These are phyloP conservation scores for Cerrena zonata DNA, from an alignment of 1,284 basidiomycete genomes.

Conservation along the genomic window DNA sequence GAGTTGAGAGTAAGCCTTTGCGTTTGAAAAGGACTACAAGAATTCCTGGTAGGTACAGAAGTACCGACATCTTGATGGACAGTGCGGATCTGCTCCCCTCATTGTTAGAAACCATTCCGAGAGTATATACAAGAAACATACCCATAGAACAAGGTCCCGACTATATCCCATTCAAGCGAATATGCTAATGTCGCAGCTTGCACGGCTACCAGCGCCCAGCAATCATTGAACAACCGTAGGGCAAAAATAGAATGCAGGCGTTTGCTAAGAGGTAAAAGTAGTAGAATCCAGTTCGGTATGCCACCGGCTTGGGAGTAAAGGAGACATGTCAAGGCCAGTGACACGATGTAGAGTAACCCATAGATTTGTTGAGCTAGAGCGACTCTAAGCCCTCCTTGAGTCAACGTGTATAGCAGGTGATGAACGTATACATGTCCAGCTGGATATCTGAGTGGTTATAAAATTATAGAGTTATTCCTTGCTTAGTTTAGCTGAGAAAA, in stretches of 20 bases:
- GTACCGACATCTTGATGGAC: slow-evolving; percentile 92
- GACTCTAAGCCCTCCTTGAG: slow-evolving; percentile 59
- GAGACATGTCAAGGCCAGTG: slow-evolving; percentile 57
- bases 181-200: slow-evolving; percentile 60
- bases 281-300: slow-evolving; percentile 74
- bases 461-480: background rate
- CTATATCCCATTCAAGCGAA: slow-evolving; percentile 51
- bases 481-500: background rate
- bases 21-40: slow-evolving; percentile 76
- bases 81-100: slow-evolving; percentile 61
- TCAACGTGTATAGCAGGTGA: slow-evolving; percentile 63
- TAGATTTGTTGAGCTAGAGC: slow-evolving; percentile 76
- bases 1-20: slow-evolving; percentile 54
- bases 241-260: slow-evolving; percentile 91
- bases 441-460: slow-evolving; percentile 68
- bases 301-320: slow-evolving; percentile 64
- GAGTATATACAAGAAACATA: slow-evolving; percentile 33
- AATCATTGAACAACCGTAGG: slow-evolving; percentile 93
- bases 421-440: slow-evolving; percentile 90
- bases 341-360: slow-evolving; percentile 63
- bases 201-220: slow-evolving; percentile 68
- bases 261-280: slow-evolving; percentile 83
- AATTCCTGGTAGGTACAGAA: slow-evolving; percentile 89
- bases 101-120: background rate
- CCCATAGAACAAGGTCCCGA: slow-evolving; percentile 72